A percentile compares a stretch with the other conserved stretches of the same genome.
Evolutionary conservation across 2,329 filamentous ascomycete genomes (phyloP).

Genomic region (Alternaria metachromatica): DNA sequence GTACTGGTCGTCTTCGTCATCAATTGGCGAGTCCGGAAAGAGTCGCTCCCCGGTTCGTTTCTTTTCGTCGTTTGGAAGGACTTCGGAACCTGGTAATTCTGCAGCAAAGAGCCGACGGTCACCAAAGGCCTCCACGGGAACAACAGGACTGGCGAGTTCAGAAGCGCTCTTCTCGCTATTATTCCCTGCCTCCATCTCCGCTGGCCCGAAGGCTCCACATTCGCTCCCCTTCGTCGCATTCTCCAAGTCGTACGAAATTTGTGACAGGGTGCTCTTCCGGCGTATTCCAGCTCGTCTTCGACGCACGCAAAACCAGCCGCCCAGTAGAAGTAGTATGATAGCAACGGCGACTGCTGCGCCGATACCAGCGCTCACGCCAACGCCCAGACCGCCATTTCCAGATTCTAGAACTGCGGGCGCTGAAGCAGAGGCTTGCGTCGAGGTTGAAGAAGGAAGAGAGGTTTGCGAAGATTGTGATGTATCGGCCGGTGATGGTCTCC

Average conservation of each 20-base stretch:
- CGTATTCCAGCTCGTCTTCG: slow-evolving; percentile 7
- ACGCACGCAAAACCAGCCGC: slow-evolving; percentile 19
- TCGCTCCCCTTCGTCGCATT: slow-evolving; percentile 6
- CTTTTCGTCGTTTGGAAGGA: background rate
- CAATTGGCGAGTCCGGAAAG: slow-evolving; percentile 19
- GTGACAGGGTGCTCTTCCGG: slow-evolving; percentile 5
- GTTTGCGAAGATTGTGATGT: background rate
- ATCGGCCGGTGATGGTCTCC: background rate
- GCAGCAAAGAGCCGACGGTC: slow-evolving; percentile 11
- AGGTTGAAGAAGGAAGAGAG: slow-evolving; percentile 1
- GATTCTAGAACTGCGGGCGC: background rate
- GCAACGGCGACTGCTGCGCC: slow-evolving; percentile 23
- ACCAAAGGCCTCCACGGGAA: slow-evolving; percentile 9
- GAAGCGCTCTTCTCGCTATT: slow-evolving; percentile 5
- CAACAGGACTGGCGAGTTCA: slow-evolving; percentile 20
- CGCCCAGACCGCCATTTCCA: slow-evolving; percentile 2
- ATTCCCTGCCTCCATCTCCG: slow-evolving; percentile 6
- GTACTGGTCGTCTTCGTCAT: slow-evolving; percentile 9
- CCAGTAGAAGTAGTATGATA: slow-evolving; percentile 16
- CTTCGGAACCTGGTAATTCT: slow-evolving; percentile 19
- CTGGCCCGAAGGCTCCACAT: background rate
- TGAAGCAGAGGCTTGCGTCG: slow-evolving; percentile 1
- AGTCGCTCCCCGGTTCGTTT: slow-evolving; percentile 16
- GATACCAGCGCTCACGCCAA: slow-evolving; percentile 23
- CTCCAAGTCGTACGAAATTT: slow-evolving; percentile 20